Conservation (phyloP, 1,284 basidiomycete species). For the Vanrija sp. region DNA sequence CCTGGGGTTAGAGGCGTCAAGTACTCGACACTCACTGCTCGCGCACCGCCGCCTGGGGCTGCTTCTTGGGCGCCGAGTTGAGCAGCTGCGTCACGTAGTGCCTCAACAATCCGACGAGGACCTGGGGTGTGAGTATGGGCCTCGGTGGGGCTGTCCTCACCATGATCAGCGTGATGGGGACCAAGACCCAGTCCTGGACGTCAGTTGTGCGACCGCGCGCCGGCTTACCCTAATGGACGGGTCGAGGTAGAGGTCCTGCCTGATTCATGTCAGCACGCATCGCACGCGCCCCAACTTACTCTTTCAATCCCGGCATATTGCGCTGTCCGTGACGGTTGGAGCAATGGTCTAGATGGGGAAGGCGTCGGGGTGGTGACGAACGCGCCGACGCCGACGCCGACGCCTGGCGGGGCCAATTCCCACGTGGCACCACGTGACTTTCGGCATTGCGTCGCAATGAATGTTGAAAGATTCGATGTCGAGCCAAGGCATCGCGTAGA, state of each 20-base stretch:
- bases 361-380: neutral
- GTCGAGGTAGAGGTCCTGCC: constrained; percentile 69
- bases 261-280: neutral
- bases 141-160: constrained; percentile 51
- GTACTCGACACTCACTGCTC: constrained; percentile 73
- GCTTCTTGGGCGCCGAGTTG: constrained; percentile 78
- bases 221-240: constrained; percentile 76
- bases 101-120: constrained; percentile 87
- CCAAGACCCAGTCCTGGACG: constrained; percentile 62
- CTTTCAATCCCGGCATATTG: constrained; percentile 12
- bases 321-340: neutral
- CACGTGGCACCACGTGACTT: neutral
- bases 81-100: constrained; percentile 89
- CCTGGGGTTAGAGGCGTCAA: constrained; percentile 50
- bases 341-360: neutral
- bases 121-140: constrained; percentile 51
- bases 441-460: neutral
- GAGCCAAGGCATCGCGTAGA: too few relatives aligned
- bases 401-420: neutral
- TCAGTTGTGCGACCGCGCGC: neutral
- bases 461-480: neutral
- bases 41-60: constrained; percentile 69
- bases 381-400: neutral
- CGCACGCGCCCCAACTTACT: neutral
- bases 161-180: constrained; percentile 98